Evolutionary conservation across 352 stramenopile genomes (phyloP), one percentile per base, ranked within the genome.

Genomic region (Thraustochytrium sp.): DNA sequence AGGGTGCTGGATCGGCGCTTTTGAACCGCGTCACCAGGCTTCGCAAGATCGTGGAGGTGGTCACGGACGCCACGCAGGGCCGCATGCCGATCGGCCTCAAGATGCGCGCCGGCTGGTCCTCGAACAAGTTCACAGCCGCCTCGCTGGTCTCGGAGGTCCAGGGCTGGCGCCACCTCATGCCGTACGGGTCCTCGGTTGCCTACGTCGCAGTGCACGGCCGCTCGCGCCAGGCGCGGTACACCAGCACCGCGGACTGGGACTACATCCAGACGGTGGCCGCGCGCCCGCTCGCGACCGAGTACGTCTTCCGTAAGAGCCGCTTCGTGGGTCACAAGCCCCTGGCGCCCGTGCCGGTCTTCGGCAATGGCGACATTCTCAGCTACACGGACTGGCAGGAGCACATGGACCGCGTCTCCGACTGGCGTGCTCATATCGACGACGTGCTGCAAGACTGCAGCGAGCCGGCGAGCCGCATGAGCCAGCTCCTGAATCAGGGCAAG

Each of bases 241-340:
- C 94, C 38, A 97, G 96, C 86, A 89, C 94, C 53, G 96, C 97
- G 8, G 92, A 99, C 88, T 99, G 96, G 96, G 94, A 98, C 85
- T 99, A 99, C 86, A 95, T 99, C 64, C 64, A 86, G n/a, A 29
- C 31, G 18, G 53, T 49, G 4, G 34, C 34, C n/a, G 59, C 9
- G 16, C 40, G 75, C 31, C 34, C 40, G 9, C 63, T 84, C 29
- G 75, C 75, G 13, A 83, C 42, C 38, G 75, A 84, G 61, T 13
- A 82, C 5, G 13, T 76, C 26, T 76, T 62, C 8, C 55, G 75
- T 23, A 83, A 78, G 18, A 56, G 37, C 29, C 49, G 51, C 9
- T 63, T 55, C 38, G 40, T 46, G 4, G 48, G 53, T 51, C 37
- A 48, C 4, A 72, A n/a, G 18, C n/a, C 40, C 18, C 62, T 84